Evolutionary conservation across 2,329 filamentous ascomycete species (phyloP).

Genomic region (Hortaea sp.): DNA sequence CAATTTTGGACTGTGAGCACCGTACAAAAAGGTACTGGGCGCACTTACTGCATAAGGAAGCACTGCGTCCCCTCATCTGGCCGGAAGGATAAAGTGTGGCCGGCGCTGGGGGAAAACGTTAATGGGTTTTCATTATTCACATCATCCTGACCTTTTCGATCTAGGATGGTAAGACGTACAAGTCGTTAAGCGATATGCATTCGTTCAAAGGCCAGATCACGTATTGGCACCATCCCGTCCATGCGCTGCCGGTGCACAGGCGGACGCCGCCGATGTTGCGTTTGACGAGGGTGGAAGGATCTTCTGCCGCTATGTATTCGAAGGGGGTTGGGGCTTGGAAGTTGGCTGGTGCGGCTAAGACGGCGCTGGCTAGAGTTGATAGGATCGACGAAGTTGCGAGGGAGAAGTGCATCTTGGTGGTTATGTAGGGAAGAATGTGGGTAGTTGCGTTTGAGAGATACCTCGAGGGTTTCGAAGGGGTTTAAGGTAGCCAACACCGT

Average conservation of each 20-base stretch:
- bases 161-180: conserved; percentile 10
- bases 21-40: too few relatives aligned
- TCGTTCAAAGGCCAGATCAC: conserved; percentile 14
- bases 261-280: conserved; percentile 19
- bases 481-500: too few relatives aligned
- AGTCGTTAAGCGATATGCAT: conserved; percentile 19
- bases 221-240: conserved; percentile 16
- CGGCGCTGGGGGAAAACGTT: conserved; percentile 8
- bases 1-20: too few relatives aligned
- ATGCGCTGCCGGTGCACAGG: conserved; percentile 14
- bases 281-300: background rate
- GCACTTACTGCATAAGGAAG: conserved; percentile 20
- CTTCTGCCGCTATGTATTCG: background rate
- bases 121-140: too few relatives aligned
- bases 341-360: background rate
- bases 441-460: too few relatives aligned
- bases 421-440: too few relatives aligned
- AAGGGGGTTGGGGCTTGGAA: background rate
- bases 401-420: background rate
- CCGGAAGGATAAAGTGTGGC: conserved; percentile 13
- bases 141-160: too few relatives aligned
- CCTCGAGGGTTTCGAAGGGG: too few relatives aligned
- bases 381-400: background rate
- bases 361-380: background rate
- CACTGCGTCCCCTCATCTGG: conserved; percentile 17